A percentile compares a stretch with the other conserved stretches of the same genome.
These are phyloP conservation scores for Athelia psychrophila DNA, from an alignment of 1,284 basidiomycete species.

Conservation along the genomic window DNA sequence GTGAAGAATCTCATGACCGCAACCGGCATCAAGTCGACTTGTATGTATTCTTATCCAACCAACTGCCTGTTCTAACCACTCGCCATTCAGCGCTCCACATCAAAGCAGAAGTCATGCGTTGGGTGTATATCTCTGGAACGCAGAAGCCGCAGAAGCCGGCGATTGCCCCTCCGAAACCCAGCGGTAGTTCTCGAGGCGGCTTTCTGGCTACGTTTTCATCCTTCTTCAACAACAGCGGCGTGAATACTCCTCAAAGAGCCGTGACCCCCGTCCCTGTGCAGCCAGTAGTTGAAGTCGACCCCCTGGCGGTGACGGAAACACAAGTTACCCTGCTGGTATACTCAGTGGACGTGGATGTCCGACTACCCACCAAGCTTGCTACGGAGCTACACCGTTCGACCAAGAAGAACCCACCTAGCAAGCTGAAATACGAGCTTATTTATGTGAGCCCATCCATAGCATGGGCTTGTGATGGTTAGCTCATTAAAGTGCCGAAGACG, in stretches of 20 bases:
- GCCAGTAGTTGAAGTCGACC: conserved; percentile 47
- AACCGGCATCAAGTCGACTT: conserved; percentile 59
- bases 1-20: conserved; percentile 65
- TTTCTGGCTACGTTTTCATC: conserved; percentile 82
- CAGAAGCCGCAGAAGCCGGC: conserved; percentile 47
- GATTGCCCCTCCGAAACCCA: conserved; percentile 30
- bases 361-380: conserved; percentile 69
- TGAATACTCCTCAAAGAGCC: conserved; percentile 38
- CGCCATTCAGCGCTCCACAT: conserved; percentile 67
- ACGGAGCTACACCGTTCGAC: conserved; percentile 88
- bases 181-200: conserved; percentile 38
- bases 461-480: neutral
- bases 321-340: conserved; percentile 82
- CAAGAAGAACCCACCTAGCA: conserved; percentile 89
- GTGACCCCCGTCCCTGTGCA: conserved; percentile 37
- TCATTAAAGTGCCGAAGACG: conserved; percentile 47
- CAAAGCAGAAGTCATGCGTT: conserved; percentile 79
- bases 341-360: conserved; percentile 78
- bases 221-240: conserved; percentile 36
- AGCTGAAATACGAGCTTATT: conserved; percentile 81
- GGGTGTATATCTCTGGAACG: conserved; percentile 73
- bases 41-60: conserved; percentile 37
- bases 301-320: conserved; percentile 53
- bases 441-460: conserved; percentile 53
- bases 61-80: conserved; percentile 2